A percentile compares a stretch with the other conserved stretches of the same genome.
Evolutionary conservation across 2,329 filamentous ascomycete species (phyloP).

Genomic region (Colletotrichum magnum): DNA sequence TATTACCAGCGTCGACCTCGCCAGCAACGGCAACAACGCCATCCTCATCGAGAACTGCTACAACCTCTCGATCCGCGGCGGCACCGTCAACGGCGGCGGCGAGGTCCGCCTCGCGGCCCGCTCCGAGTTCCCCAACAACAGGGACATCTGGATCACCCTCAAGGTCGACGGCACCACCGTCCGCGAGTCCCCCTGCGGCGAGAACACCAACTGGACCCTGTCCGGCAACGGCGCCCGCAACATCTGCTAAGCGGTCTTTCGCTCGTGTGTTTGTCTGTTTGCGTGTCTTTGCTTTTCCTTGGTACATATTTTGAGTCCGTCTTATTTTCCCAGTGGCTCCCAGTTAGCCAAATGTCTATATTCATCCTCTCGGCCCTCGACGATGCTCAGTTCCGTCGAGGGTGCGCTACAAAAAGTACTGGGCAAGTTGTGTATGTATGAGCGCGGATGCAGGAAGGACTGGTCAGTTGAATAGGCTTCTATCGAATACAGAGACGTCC

Average conservation of each 20-base stretch:
- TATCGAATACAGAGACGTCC: background rate
- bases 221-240: conserved; percentile 59
- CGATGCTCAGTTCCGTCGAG: background rate
- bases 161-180: conserved; percentile 65
- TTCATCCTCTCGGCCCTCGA: background rate
- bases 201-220: conserved; percentile 65
- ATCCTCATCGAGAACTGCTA: conserved; percentile 74
- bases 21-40: conserved; percentile 68
- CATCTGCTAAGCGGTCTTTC: conserved; percentile 53
- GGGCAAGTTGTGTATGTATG: background rate
- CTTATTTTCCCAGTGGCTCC: background rate
- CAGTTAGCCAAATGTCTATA: conserved; percentile 10
- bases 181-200: conserved; percentile 67
- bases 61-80: conserved; percentile 64
- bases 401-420: background rate
- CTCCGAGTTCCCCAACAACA: conserved; percentile 67
- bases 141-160: conserved; percentile 64
- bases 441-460: background rate
- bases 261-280: background rate
- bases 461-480: background rate
- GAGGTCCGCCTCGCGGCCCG: conserved; percentile 68
- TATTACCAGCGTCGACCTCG: conserved; percentile 64
- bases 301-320: conserved; percentile 5
- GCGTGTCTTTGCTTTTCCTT: conserved; percentile 8
- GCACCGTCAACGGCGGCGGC: conserved; percentile 67